phyloP scores from a whole-genome alignment of 768 basidiomycete species.

The Russula lepida region DNA sequence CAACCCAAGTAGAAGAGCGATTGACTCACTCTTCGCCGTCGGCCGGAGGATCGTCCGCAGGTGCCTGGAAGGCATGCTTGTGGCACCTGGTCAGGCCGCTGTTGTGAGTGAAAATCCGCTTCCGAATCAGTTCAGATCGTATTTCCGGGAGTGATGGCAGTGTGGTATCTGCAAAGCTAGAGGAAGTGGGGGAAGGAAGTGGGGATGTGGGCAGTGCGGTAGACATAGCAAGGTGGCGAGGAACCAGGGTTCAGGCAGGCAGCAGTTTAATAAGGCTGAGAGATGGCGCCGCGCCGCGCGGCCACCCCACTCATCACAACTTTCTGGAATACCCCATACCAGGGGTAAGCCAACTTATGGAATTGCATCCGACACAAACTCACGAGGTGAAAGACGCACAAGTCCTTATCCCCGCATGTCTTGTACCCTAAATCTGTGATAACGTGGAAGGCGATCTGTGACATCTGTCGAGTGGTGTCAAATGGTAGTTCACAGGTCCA shows the following conservation, averaged over 20 bases:
- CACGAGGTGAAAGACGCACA: background rate
- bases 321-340: background rate
- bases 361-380: background rate
- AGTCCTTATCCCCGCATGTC: background rate
- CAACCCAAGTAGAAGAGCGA: background rate
- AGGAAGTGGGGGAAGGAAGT: background rate
- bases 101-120: constrained; percentile 1
- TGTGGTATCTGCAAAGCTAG: no score
- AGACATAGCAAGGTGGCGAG: background rate
- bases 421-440: background rate
- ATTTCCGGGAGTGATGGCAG: background rate
- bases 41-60: background rate
- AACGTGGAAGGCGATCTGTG: background rate
- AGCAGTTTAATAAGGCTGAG: background rate
- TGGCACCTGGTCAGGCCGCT: background rate
- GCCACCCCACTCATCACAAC: background rate
- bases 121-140: background rate
- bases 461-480: background rate
- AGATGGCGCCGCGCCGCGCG: background rate
- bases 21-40: background rate
- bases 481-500: background rate
- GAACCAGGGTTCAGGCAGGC: background rate
- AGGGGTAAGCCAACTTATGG: background rate
- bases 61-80: background rate
- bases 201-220: background rate